Conservation (phyloP, 768 basidiomycete genomes). For the Calocybe gangraenosa region DNA sequence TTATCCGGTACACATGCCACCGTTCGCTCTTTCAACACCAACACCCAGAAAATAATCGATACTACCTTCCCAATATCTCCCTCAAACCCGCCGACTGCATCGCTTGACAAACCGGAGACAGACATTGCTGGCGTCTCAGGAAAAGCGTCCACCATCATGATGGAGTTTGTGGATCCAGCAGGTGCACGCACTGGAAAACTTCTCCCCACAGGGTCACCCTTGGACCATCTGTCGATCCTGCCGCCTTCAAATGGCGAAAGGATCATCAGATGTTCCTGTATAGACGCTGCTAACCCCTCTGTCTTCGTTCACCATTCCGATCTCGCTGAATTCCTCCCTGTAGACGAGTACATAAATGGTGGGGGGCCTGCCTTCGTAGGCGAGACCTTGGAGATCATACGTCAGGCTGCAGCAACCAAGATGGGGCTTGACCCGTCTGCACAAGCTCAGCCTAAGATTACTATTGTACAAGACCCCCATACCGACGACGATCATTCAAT, state of each 20-base stretch:
- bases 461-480: constrained; percentile 41
- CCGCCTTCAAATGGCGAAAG: constrained; percentile 13
- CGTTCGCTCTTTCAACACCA: constrained; percentile 65
- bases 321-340: constrained; percentile 33
- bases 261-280: constrained; percentile 42
- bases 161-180: constrained; percentile 63
- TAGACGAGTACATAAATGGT: constrained; percentile 30
- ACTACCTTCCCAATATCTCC: constrained; percentile 60
- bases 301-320: constrained; percentile 52
- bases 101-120: constrained; percentile 46
- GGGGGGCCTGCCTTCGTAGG: constrained; percentile 23
- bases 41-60: constrained; percentile 65
- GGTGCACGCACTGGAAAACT: constrained; percentile 71
- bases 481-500: constrained; percentile 19
- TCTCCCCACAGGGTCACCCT: constrained; percentile 54
- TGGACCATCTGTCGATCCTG: constrained; percentile 38
- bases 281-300: constrained; percentile 76
- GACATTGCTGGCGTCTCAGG: constrained; percentile 69
- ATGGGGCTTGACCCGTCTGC: constrained; percentile 65
- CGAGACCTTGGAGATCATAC: constrained; percentile 45
- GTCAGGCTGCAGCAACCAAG: constrained; percentile 46
- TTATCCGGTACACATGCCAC: constrained; percentile 29
- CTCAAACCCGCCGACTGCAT: constrained; percentile 24
- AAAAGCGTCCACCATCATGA: constrained; percentile 55
- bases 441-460: constrained; percentile 71